Base-by-base conservation (phyloP, 305 asterid species). In the Solanum hybrid region DNA sequence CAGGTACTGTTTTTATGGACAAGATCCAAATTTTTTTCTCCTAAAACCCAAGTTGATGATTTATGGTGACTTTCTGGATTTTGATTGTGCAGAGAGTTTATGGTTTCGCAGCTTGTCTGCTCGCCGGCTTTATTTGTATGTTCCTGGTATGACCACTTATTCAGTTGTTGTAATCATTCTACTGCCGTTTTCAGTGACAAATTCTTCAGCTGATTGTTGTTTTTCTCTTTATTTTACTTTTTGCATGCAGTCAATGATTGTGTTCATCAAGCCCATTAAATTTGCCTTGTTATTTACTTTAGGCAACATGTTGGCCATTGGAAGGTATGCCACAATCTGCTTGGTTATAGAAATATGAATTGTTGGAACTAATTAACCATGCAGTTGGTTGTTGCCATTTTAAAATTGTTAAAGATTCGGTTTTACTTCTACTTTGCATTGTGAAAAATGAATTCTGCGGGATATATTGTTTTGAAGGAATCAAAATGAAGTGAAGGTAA, bases 221-320 rank as follows among this genome's bases (percentile, higher is more conserved):
- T 42, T 88, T 87, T 81, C 26, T 69, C 69, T 89, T 90, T 78
- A 64, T 73, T 88, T 69, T n/a, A 46, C 13, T 78, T 88, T 40
- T 38, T 88, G 12, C 86, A 88, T 90, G 96, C 97, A 96, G 99
- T 94, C 98, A 82, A 42, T 96, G 92, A 90, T 97, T 92, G 98
- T 95, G 71, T 96, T 96, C 90, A 94, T 91, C 40, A 94, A 86
- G 78, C 99, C 99, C 91, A 93, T 97, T 94, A 96, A 96, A 92
- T 97, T 96, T 90, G 98, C 97, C 36, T 85, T 97, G 90, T 91
- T 97, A 32, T 97, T 97, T 93, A 95, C 99, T 88, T 95, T 97
- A 87, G 99, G 98, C 87, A 97, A 97, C 90, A 60, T 95, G 91
- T 87, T 95, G 92, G 98, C 99, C 34, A 92, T 97, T 89, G 99